Evolutionary conservation across 176 grass and related monocot genomes (phyloP).

Genomic region (Leersia perrieri): DNA sequence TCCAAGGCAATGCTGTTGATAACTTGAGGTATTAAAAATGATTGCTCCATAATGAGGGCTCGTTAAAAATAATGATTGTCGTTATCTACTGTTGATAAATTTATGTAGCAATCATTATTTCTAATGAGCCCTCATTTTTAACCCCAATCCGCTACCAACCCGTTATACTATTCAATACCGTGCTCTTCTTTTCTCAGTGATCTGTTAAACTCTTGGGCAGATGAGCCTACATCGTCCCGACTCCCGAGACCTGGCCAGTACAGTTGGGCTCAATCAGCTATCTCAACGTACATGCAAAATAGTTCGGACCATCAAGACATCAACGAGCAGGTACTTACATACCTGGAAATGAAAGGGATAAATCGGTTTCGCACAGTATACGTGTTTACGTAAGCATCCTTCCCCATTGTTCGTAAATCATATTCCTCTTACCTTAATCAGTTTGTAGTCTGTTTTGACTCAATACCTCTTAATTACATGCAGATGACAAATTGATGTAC

Average conservation of each 20-base stretch:
- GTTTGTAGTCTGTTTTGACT: neutral
- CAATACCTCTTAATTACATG: neutral
- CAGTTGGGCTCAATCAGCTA: too few relatives aligned
- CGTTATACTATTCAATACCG: neutral
- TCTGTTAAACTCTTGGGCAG: neutral
- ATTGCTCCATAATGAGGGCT: neutral
- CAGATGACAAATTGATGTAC: too few relatives aligned
- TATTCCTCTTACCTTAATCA: neutral
- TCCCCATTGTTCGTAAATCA: too few relatives aligned
- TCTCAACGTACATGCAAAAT: too few relatives aligned
- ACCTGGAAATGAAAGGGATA: neutral
- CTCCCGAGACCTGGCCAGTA: neutral
- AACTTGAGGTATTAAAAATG: neutral
- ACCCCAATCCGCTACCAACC: too few relatives aligned
- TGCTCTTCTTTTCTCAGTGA: neutral
- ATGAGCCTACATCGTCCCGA: neutral
- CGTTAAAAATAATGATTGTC: too few relatives aligned
- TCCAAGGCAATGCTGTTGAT: neutral
- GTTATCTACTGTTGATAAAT: too few relatives aligned
- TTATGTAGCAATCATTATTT: too few relatives aligned
- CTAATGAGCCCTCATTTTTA: too few relatives aligned
- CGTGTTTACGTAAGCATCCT: too few relatives aligned
- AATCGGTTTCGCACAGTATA: neutral
- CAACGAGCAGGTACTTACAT: neutral
- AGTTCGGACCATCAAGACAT: neutral